Percentiles rank a stretch among this genome's conserved stretches.
Conservation (phyloP, 2,329 filamentous ascomycete genomes). For the Aspergillus alliaceus region DNA sequence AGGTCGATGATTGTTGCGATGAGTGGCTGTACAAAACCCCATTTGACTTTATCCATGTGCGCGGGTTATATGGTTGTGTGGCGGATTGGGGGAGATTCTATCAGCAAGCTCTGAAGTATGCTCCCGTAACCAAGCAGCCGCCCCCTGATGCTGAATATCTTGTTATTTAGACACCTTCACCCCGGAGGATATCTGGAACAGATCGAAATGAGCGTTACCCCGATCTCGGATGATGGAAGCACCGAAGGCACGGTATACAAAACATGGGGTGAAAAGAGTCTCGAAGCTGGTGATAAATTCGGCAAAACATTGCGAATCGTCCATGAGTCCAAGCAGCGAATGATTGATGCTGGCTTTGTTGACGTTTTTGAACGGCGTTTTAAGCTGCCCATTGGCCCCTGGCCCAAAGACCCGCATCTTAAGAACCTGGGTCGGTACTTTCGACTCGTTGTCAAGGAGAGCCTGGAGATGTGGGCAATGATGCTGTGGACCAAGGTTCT, state of each 20-base stretch:
- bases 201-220: slow-evolving; percentile 32
- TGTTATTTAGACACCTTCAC: slow-evolving; percentile 3
- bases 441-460: background rate
- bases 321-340: slow-evolving; percentile 8
- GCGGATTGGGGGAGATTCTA: slow-evolving; percentile 48
- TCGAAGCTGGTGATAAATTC: slow-evolving; percentile 10
- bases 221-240: slow-evolving; percentile 14
- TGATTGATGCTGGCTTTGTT: slow-evolving; percentile 25
- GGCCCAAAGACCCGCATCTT: background rate
- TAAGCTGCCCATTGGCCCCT: background rate
- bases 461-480: background rate
- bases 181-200: slow-evolving; percentile 39
- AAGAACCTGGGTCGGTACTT: background rate
- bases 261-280: slow-evolving; percentile 8
- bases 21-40: slow-evolving; percentile 39
- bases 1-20: slow-evolving; percentile 44
- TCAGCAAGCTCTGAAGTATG: slow-evolving; percentile 7
- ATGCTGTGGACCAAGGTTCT: background rate
- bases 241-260: slow-evolving; percentile 10
- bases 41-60: slow-evolving; percentile 49
- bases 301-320: slow-evolving; percentile 32
- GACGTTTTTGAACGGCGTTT: slow-evolving; percentile 16
- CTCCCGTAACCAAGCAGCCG: background rate
- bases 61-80: slow-evolving; percentile 47
- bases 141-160: background rate